Conservation (phyloP, 1,139 yeast genomes). For the Taphrina flavorubra region DNA sequence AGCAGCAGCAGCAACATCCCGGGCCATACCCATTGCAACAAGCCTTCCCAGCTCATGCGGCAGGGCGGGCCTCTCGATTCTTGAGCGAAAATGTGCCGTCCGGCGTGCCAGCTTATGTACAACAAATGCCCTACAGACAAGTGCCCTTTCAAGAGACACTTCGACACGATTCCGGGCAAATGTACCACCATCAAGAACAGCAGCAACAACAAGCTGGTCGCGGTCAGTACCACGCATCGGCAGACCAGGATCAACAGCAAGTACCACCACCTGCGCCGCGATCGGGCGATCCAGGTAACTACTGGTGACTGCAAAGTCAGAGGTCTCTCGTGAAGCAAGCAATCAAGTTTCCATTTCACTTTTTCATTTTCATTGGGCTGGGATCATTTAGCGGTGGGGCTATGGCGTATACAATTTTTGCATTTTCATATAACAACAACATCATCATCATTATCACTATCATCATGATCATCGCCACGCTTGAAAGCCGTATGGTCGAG, state of each 20-base stretch:
- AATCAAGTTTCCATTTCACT: too few relatives aligned
- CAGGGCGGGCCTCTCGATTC: neutral
- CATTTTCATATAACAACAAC: neutral
- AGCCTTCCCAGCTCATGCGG: constrained; percentile 5
- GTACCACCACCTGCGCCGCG: neutral
- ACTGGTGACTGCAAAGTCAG: neutral
- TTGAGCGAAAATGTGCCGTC: neutral
- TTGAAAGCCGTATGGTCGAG: too few relatives aligned
- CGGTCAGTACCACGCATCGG: neutral
- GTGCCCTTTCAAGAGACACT: neutral
- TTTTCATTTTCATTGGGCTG: neutral
- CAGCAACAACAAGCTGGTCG: constrained; percentile 12
- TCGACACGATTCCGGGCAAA: neutral
- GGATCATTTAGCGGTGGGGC: constrained; percentile 16
- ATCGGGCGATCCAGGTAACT: neutral
- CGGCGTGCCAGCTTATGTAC: neutral
- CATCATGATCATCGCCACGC: too few relatives aligned
- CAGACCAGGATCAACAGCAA: neutral
- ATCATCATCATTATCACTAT: too few relatives aligned
- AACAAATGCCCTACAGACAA: neutral
- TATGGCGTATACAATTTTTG: constrained; percentile 6
- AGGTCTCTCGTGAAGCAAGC: too few relatives aligned
- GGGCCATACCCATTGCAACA: constrained; percentile 14
- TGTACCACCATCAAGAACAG: constrained; percentile 6
- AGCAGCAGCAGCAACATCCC: constrained; percentile 5